A percentile compares a stretch with the other conserved stretches of the same genome.
phyloP scores from a whole-genome alignment of 2,329 filamentous ascomycete species.

The Ophiostoma sp. region DNA sequence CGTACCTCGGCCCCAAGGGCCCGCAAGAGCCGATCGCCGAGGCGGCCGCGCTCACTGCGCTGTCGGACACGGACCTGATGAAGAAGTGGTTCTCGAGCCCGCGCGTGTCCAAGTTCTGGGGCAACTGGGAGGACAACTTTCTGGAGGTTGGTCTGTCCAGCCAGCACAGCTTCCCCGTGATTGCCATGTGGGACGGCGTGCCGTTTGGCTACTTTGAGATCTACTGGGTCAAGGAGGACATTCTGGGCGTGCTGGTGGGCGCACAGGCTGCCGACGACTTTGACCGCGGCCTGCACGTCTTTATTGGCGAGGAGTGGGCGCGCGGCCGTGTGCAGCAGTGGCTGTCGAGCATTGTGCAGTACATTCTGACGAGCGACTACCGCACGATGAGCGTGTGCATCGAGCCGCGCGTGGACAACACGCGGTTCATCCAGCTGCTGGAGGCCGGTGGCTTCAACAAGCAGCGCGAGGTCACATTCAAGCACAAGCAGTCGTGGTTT shows the following conservation, averaged over 20 bases:
- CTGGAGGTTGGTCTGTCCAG: conserved; percentile 60
- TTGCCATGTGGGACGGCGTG: conserved; percentile 89
- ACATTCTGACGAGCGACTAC: conserved; percentile 69
- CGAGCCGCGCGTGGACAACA: conserved; percentile 88
- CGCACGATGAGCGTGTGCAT: conserved; percentile 78
- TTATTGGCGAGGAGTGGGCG: conserved; percentile 90
- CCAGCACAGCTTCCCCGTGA: conserved; percentile 78
- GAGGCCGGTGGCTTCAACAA: conserved; percentile 74
- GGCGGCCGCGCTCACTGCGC: conserved; percentile 38
- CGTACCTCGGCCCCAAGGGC: conserved; percentile 57
- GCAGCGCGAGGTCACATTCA: conserved; percentile 78
- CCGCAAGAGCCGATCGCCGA: conserved; percentile 32
- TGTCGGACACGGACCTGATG: conserved; percentile 57
- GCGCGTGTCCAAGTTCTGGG: conserved; percentile 83
- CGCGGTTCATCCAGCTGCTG: conserved; percentile 66
- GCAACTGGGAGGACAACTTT: conserved; percentile 60
- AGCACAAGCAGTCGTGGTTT: conserved; percentile 87
- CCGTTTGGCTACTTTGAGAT: conserved; percentile 97
- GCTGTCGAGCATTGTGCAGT: conserved; percentile 83
- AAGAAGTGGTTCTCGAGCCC: conserved; percentile 85
- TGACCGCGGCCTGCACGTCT: conserved; percentile 80
- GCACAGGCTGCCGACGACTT: conserved; percentile 59
- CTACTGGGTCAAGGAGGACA: conserved; percentile 96
- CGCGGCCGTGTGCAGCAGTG: conserved; percentile 75
- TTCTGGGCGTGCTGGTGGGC: conserved; percentile 63